Evolutionary conservation across 306 rosid species (phyloP).

Genomic region (Ochetophila trinervis): DNA sequence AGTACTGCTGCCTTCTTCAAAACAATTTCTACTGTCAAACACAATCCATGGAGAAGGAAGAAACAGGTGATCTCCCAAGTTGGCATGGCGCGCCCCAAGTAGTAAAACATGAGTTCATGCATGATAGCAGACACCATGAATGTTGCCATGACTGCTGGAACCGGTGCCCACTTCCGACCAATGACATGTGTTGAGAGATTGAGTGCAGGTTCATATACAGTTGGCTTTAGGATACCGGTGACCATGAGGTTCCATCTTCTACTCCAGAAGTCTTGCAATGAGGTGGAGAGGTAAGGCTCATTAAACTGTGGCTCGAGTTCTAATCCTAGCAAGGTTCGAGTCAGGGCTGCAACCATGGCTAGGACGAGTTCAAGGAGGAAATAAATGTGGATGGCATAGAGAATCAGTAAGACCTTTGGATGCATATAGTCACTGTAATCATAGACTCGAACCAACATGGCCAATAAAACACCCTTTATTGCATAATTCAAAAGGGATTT

Average conservation of each 20-base stretch:
- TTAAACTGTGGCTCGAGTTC: conserved; percentile 66
- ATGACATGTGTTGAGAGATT: background rate
- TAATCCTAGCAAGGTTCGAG: conserved; percentile 32
- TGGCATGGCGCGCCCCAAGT: conserved; percentile 49
- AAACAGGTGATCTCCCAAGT: conserved; percentile 54
- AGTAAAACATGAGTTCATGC: conserved; percentile 63
- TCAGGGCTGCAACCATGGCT: conserved; percentile 35
- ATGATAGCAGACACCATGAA: conserved; percentile 56
- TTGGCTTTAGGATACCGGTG: conserved; percentile 43
- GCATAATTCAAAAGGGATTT: conserved; percentile 23
- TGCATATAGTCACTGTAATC: conserved; percentile 33
- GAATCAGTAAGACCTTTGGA: conserved; percentile 29
- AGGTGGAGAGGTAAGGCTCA: conserved; percentile 49
- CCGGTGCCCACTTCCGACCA: conserved; percentile 39
- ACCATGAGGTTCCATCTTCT: conserved; percentile 71
- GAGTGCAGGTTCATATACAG: conserved; percentile 51
- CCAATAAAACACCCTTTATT: conserved; percentile 27
- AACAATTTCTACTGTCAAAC: conserved; percentile 42
- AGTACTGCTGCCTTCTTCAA: conserved; percentile 35
- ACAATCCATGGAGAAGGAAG: conserved; percentile 58
- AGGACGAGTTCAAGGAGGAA: conserved; percentile 43
- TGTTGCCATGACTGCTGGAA: conserved; percentile 36
- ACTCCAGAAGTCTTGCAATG: conserved; percentile 71
- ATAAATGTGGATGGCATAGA: conserved; percentile 50
- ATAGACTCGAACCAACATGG: conserved; percentile 25